These are phyloP conservation scores for Davidsoniella eucalypti DNA, from an alignment of 2,329 filamentous ascomycete genomes.

Conservation along the genomic window DNA sequence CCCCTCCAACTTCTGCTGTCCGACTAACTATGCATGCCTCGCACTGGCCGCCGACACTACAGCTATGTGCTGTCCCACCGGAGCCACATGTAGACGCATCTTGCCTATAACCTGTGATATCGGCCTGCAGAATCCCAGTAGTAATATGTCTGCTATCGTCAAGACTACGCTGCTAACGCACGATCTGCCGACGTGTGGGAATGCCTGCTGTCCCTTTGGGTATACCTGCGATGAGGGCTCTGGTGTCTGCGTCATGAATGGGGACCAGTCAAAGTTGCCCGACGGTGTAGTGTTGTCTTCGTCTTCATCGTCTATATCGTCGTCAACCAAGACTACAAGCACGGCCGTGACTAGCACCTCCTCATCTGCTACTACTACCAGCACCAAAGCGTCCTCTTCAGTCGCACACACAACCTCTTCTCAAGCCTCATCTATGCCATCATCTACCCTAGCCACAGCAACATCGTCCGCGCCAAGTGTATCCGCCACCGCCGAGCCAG, in stretches of 20 bases:
- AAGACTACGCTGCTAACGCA: slow-evolving; percentile 48
- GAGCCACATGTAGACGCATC: slow-evolving; percentile 41
- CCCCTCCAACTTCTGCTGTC: slow-evolving; percentile 53
- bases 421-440: slow-evolving; percentile 10
- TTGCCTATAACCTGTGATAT: slow-evolving; percentile 48
- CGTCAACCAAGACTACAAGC: slow-evolving; percentile 14
- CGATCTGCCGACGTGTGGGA: slow-evolving; percentile 39
- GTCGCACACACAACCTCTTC: slow-evolving; percentile 7
- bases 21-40: slow-evolving; percentile 35
- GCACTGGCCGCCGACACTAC: slow-evolving; percentile 48
- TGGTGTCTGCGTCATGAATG: slow-evolving; percentile 32
- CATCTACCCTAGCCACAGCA: neutral
- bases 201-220: slow-evolving; percentile 54
- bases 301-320: slow-evolving; percentile 13
- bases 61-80: slow-evolving; percentile 52
- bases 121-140: slow-evolving; percentile 39
- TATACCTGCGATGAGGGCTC: slow-evolving; percentile 37
- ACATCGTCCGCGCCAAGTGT: neutral
- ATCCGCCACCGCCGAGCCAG: neutral
- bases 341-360: slow-evolving; percentile 14
- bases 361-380: slow-evolving; percentile 15
- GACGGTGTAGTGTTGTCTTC: slow-evolving; percentile 17
- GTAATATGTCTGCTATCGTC: slow-evolving; percentile 40
- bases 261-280: slow-evolving; percentile 31
- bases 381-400: slow-evolving; percentile 16